A percentile compares a stretch with the other conserved stretches of the same genome.
Evolutionary conservation across 495 filamentous ascomycete species (phyloP).

Genomic region (Penicillium robsamsonii): DNA sequence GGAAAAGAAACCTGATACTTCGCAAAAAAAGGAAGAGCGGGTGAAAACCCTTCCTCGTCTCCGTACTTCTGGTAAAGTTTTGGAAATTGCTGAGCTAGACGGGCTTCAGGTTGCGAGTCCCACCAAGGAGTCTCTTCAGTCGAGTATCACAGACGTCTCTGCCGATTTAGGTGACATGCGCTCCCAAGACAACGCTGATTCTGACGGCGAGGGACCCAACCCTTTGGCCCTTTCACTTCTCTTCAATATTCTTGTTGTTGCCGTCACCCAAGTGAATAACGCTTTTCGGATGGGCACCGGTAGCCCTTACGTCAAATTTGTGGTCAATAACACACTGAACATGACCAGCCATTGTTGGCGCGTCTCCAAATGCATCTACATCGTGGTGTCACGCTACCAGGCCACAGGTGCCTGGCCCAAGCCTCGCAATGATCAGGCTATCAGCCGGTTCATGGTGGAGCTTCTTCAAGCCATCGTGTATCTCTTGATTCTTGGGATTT

Average conservation of each 20-base stretch:
- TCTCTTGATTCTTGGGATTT: conserved; percentile 36
- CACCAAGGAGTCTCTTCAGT: conserved; percentile 19
- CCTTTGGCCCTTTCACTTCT: conserved; percentile 30
- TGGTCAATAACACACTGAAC: conserved; percentile 29
- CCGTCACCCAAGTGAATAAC: conserved; percentile 30
- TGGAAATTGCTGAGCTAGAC: conserved; percentile 43
- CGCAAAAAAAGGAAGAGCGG: conserved; percentile 8
- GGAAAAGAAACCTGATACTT: background rate
- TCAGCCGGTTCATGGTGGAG: conserved; percentile 33
- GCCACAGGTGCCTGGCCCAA: conserved; percentile 38
- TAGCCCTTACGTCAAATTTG: conserved; percentile 30
- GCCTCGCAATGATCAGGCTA: conserved; percentile 28
- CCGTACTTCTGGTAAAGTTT: conserved; percentile 16
- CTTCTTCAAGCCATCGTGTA: conserved; percentile 40
- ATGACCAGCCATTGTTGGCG: conserved; percentile 42
- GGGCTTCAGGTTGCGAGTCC: conserved; percentile 35
- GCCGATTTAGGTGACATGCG: conserved; percentile 22
- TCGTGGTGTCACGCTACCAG: conserved; percentile 33
- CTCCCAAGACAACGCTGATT: conserved; percentile 14
- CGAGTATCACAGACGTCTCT: conserved; percentile 25
- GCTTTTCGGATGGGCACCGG: conserved; percentile 24
- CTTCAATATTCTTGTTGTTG: conserved; percentile 34
- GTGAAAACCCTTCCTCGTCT: conserved; percentile 21
- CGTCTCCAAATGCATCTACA: conserved; percentile 30
- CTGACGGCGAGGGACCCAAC: conserved; percentile 15